Evolutionary conservation across 192 early-diverging fungal genomes (phyloP).

Genomic region (Coemansia sp.): DNA sequence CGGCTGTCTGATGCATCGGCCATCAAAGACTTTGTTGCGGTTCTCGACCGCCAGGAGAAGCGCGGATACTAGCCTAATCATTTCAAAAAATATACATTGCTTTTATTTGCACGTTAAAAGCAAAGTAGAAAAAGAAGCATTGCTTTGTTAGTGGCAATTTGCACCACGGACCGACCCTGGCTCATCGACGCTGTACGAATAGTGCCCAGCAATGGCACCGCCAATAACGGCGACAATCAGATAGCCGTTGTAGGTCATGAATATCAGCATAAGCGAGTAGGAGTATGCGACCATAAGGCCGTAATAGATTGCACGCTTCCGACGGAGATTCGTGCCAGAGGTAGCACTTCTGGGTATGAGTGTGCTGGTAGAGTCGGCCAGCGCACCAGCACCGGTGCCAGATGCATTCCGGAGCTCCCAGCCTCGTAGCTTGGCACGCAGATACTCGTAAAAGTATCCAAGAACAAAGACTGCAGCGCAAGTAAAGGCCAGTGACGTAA

Average conservation of each 20-base stretch:
- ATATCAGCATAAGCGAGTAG: slow-evolving; percentile 76
- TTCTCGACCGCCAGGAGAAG: slow-evolving; percentile 36
- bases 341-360: neutral
- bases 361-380: slow-evolving; percentile 22
- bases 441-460: slow-evolving; percentile 44
- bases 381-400: neutral
- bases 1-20: slow-evolving; percentile 41
- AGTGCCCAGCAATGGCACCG: slow-evolving; percentile 69
- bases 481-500: slow-evolving; percentile 58
- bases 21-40: slow-evolving; percentile 44
- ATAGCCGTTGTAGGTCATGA: slow-evolving; percentile 83
- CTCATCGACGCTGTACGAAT: slow-evolving; percentile 50
- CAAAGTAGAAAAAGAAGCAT: neutral
- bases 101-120: neutral
- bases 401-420: slow-evolving; percentile 38
- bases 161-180: slow-evolving; percentile 48
- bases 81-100: neutral
- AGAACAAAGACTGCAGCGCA: slow-evolving; percentile 57
- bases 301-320: slow-evolving; percentile 65
- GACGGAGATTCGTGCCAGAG: slow-evolving; percentile 19
- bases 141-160: slow-evolving; percentile 39
- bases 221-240: slow-evolving; percentile 66
- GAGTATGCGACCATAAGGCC: slow-evolving; percentile 66
- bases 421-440: slow-evolving; percentile 35
- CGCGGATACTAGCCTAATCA: slow-evolving; percentile 25